Evolutionary conservation across 2,329 filamentous ascomycete genomes (phyloP).

Genomic region (Sporothrix luriei): DNA sequence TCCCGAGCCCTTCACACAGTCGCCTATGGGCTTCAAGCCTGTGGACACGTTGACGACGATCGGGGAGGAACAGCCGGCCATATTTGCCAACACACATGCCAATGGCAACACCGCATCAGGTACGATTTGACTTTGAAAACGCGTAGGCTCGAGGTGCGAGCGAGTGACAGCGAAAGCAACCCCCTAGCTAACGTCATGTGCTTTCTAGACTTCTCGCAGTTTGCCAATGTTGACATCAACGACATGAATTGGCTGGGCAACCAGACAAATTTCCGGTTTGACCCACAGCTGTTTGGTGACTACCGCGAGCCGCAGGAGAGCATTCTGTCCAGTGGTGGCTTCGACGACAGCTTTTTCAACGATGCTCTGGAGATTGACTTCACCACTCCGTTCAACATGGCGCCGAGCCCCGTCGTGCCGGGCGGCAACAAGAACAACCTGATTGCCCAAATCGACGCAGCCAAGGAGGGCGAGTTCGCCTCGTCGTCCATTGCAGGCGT

Average conservation of each 20-base stretch:
- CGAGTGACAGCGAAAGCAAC: not conserved
- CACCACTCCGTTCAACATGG: conserved; percentile 75
- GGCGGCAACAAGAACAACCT: conserved; percentile 64
- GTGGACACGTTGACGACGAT: conserved; percentile 66
- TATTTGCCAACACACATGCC: conserved; percentile 49
- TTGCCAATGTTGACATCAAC: conserved; percentile 52
- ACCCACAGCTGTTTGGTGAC: conserved; percentile 86
- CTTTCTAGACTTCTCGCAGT: conserved; percentile 45
- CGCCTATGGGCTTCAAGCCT: conserved; percentile 66
- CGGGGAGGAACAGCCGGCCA: conserved; percentile 62
- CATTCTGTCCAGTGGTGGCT: conserved; percentile 67
- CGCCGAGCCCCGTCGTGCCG: conserved; percentile 47
- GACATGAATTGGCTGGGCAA: conserved; percentile 74
- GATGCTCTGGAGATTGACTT: conserved; percentile 85
- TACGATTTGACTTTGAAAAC: conserved; percentile 28
- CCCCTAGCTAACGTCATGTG: not conserved
- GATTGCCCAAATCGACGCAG: conserved; percentile 74
- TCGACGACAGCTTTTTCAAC: conserved; percentile 69
- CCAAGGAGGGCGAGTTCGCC: conserved; percentile 63
- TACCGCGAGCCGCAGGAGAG: conserved; percentile 90
- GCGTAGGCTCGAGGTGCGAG: conserved; percentile 7
- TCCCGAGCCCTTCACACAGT: conserved; percentile 73
- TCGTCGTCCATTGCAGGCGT: conserved; percentile 41
- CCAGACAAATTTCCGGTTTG: conserved; percentile 83
- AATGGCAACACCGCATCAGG: conserved; percentile 36